Conservation (phyloP, 192 early-diverging fungal species). For the Rhizophagus clarus region DNA sequence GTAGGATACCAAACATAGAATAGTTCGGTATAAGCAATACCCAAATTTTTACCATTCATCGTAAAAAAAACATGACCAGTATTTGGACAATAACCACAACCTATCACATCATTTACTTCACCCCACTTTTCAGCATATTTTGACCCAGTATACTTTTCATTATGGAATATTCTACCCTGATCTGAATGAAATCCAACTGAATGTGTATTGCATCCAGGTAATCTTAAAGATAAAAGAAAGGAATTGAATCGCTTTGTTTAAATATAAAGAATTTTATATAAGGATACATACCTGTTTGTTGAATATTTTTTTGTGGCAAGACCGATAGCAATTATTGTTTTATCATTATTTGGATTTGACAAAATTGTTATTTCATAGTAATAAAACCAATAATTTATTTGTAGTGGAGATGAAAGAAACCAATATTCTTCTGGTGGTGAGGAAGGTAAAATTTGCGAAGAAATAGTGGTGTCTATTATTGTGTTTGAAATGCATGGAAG, state of each 20-base stretch:
- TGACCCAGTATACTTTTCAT: slow-evolving; percentile 32
- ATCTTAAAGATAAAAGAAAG: slow-evolving; percentile 1
- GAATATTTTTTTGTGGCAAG: slow-evolving; percentile 52
- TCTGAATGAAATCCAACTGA: slow-evolving; percentile 51
- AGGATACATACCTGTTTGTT: slow-evolving; percentile 37
- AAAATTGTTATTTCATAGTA: slow-evolving; percentile 25
- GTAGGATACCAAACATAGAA: slow-evolving; percentile 44
- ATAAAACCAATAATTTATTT: not conserved
- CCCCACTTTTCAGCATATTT: slow-evolving; percentile 40
- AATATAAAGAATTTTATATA: too few relatives aligned
- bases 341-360: slow-evolving; percentile 30
- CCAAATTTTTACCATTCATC: slow-evolving; percentile 44
- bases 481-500: too few relatives aligned
- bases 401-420: too few relatives aligned
- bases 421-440: too few relatives aligned
- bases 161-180: slow-evolving; percentile 48
- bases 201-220: slow-evolving; percentile 47
- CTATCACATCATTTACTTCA: slow-evolving; percentile 49
- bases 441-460: too few relatives aligned
- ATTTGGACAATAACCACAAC: slow-evolving; percentile 52
- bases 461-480: not conserved
- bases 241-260: too few relatives aligned
- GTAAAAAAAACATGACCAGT: slow-evolving; percentile 57
- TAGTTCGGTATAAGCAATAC: slow-evolving; percentile 40
- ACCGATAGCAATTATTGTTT: too few relatives aligned